These are phyloP conservation scores for Ailanthus altissimus DNA, from an alignment of 345 rosid genomes.

Conservation along the genomic window DNA sequence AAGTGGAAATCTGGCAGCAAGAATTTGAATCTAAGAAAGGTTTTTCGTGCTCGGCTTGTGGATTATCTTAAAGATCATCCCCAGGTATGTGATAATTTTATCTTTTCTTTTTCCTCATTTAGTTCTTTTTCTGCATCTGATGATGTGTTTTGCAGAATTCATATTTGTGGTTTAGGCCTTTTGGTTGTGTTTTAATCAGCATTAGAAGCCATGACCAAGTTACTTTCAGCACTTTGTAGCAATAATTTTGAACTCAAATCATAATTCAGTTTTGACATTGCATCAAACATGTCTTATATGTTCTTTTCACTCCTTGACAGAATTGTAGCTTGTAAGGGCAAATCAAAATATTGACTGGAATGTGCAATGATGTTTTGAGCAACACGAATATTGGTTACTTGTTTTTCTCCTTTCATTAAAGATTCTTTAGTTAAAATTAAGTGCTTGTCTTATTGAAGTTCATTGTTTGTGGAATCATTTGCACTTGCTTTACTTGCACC, in stretches of 20 bases:
- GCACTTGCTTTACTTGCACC: background rate
- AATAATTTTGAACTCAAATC: background rate
- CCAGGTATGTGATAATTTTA: conserved; percentile 43
- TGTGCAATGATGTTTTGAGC: background rate
- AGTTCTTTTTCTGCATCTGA: background rate
- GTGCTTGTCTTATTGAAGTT: background rate
- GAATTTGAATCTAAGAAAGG: conserved; percentile 51
- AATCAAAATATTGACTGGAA: background rate
- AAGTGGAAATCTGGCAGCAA: conserved; percentile 41
- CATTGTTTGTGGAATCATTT: background rate
- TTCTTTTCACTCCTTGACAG: too few relatives aligned
- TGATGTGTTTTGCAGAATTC: background rate
- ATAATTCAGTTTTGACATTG: background rate
- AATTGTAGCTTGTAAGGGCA: background rate
- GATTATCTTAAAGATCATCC: conserved; percentile 64
- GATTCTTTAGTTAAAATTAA: background rate
- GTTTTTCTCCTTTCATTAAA: background rate
- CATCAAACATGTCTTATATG: background rate
- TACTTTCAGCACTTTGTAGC: background rate
- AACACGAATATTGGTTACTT: background rate
- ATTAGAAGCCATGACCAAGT: background rate
- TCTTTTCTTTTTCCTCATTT: background rate
- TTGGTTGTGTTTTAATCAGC: background rate
- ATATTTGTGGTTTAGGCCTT: background rate
- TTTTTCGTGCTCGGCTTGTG: conserved; percentile 59